These are phyloP conservation scores for Cercophora scortea DNA, from an alignment of 495 filamentous ascomycete genomes.

Conservation along the genomic window DNA sequence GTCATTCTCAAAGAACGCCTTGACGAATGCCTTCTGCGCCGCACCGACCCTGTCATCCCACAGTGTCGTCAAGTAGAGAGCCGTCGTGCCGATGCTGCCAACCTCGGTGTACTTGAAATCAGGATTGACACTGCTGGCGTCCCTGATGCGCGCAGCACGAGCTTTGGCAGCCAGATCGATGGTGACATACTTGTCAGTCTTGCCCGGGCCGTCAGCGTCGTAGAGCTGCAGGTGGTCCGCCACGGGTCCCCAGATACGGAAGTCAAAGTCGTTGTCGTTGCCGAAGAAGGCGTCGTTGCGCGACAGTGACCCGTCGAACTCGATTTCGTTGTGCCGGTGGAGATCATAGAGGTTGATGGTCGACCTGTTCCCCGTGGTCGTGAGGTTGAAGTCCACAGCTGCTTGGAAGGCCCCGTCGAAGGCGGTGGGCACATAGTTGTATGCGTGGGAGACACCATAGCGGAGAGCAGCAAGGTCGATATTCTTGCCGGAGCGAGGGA, in stretches of 20 bases:
- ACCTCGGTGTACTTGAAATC: conserved; percentile 14
- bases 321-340: conserved; percentile 16
- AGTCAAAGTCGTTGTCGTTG: conserved; percentile 17
- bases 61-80: conserved; percentile 16
- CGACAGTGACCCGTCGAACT: conserved; percentile 24
- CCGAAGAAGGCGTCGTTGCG: conserved; percentile 18
- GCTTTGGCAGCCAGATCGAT: conserved; percentile 17
- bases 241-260: conserved; percentile 12
- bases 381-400: conserved; percentile 14
- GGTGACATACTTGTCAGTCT: conserved; percentile 14
- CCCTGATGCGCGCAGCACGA: conserved; percentile 10
- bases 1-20: conserved; percentile 15
- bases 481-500: conserved; percentile 42
- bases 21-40: conserved; percentile 16
- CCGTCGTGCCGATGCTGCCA: conserved; percentile 16
- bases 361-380: conserved; percentile 14
- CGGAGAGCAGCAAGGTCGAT: conserved; percentile 16
- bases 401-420: conserved; percentile 18
- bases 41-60: conserved; percentile 12
- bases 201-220: conserved; percentile 1
- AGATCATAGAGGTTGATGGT: conserved; percentile 23
- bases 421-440: conserved; percentile 14
- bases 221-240: conserved; percentile 8
- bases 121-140: conserved; percentile 15
- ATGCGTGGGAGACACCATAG: conserved; percentile 7